Percentiles rank a stretch among this genome's conserved stretches.
These are phyloP conservation scores for Boehmeria nivea DNA, from an alignment of 306 rosid species.

Conservation along the genomic window DNA sequence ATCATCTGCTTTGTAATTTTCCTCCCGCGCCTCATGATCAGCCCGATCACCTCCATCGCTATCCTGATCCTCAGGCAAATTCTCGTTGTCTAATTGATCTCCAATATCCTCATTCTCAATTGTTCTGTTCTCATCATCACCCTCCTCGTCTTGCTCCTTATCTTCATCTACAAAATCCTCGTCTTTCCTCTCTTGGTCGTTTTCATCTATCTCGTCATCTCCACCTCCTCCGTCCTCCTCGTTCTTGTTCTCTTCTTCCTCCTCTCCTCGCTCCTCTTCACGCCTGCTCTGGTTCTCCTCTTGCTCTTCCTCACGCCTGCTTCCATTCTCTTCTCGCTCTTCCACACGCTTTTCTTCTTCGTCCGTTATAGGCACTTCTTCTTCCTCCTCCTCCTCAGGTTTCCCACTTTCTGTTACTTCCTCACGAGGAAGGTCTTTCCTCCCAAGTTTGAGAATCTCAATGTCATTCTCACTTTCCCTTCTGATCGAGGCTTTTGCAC, in stretches of 20 bases:
- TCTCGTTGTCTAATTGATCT: conserved; percentile 36
- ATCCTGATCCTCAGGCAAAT: conserved; percentile 35
- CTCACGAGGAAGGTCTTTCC: conserved; percentile 62
- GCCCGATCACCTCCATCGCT: conserved; percentile 18
- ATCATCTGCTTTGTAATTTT: conserved; percentile 83
- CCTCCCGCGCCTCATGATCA: conserved; percentile 88
- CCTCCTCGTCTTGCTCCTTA: conserved; percentile 46
- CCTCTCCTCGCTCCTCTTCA: conserved; percentile 32
- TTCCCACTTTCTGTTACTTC: conserved; percentile 33
- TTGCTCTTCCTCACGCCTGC: conserved; percentile 40
- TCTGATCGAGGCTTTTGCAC: conserved; percentile 21
- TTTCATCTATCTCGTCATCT: conserved; percentile 74
- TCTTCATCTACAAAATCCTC: conserved; percentile 58
- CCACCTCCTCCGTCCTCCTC: conserved; percentile 49
- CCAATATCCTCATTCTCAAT: conserved; percentile 32
- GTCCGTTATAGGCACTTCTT: neutral
- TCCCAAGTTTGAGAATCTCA: conserved; percentile 56
- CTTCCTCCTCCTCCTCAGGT: conserved; percentile 68
- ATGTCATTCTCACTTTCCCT: conserved; percentile 24
- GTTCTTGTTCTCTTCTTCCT: conserved; percentile 25
- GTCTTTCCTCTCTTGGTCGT: conserved; percentile 55
- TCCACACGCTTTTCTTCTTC: conserved; percentile 43
- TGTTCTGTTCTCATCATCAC: conserved; percentile 33
- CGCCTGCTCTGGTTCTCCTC: conserved; percentile 30
- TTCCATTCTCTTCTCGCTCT: conserved; percentile 35